phyloP scores from a whole-genome alignment of 1,284 basidiomycete genomes.

The Marasmius tenuissimus region DNA sequence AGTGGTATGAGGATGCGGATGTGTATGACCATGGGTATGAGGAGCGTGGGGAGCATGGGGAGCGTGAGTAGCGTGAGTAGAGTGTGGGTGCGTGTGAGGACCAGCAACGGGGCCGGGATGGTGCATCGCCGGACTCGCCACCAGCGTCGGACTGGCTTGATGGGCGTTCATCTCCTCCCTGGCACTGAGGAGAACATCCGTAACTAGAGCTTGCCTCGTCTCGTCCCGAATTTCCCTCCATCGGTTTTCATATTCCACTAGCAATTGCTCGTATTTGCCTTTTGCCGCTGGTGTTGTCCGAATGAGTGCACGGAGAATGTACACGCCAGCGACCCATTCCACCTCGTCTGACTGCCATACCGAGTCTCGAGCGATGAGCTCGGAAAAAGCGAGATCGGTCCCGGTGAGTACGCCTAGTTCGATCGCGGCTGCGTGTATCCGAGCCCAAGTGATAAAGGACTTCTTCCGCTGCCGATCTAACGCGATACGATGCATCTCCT shows the following conservation, averaged over 20 bases:
- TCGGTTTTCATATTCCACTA: conserved; percentile 52
- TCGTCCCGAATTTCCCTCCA: conserved; percentile 69
- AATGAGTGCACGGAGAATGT: conserved; percentile 52
- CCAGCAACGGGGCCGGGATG: too few species aligned
- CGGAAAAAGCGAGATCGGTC: conserved; percentile 45
- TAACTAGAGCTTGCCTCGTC: conserved; percentile 54
- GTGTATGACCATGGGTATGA: too few species aligned
- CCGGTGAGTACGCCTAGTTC: conserved; percentile 46
- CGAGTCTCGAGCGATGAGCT: conserved; percentile 55
- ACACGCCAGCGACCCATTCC: conserved; percentile 62
- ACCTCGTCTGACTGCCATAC: conserved; percentile 64
- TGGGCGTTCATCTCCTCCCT: conserved; percentile 39
- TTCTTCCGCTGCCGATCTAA: conserved; percentile 53
- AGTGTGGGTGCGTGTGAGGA: too few species aligned
- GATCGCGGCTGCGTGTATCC: conserved; percentile 58
- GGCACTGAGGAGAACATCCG: conserved; percentile 46
- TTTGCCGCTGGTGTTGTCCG: conserved; percentile 44
- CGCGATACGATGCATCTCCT: conserved; percentile 61
- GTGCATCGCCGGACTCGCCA: background rate
- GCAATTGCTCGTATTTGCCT: conserved; percentile 48
- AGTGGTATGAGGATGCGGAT: too few species aligned
- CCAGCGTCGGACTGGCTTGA: conserved; percentile 23
- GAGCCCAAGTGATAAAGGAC: conserved; percentile 60
- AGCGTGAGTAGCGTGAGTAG: too few species aligned
- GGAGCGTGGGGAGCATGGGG: too few species aligned